Evolutionary conservation across 2,329 filamentous ascomycete species (phyloP).

Genomic region (Coniochaeta hoffmannii): DNA sequence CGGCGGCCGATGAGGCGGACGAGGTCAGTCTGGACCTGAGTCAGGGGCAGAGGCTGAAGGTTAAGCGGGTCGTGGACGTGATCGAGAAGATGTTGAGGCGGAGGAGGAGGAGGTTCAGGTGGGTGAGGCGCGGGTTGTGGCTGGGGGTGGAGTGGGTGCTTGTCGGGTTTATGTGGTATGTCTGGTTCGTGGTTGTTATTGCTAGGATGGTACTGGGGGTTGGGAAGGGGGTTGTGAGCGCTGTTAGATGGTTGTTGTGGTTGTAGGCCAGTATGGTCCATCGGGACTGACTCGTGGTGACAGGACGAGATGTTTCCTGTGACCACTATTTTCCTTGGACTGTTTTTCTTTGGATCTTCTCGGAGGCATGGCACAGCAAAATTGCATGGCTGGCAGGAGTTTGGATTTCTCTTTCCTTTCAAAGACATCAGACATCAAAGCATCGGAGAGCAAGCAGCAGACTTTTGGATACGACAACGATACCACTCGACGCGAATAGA

Average conservation of each 20-base stretch:
- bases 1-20: slow-evolving; percentile 71
- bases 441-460: not conserved
- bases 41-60: slow-evolving; percentile 66
- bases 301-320: not conserved
- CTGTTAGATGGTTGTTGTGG: slow-evolving; percentile 80
- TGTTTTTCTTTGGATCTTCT: not conserved
- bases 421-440: not conserved
- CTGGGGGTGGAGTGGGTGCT: slow-evolving; percentile 80
- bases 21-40: slow-evolving; percentile 69
- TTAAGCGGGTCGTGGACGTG: slow-evolving; percentile 73
- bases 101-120: slow-evolving; percentile 60
- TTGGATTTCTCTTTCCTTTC: not conserved
- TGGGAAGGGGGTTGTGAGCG: slow-evolving; percentile 49
- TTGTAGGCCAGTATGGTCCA: slow-evolving; percentile 35
- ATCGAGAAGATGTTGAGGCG: slow-evolving; percentile 70
- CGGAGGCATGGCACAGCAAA: not conserved
- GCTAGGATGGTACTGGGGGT: slow-evolving; percentile 58
- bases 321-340: not conserved
- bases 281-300: not conserved
- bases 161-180: slow-evolving; percentile 86
- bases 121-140: slow-evolving; percentile 71
- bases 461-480: not conserved
- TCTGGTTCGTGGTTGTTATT: slow-evolving; percentile 83
- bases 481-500: not conserved
- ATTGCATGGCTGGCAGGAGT: not conserved